Percentiles rank a stretch among this genome's conserved stretches.
Evolutionary conservation across 106 monocot genomes (phyloP).

Genomic region (Apostasia ramifera): DNA sequence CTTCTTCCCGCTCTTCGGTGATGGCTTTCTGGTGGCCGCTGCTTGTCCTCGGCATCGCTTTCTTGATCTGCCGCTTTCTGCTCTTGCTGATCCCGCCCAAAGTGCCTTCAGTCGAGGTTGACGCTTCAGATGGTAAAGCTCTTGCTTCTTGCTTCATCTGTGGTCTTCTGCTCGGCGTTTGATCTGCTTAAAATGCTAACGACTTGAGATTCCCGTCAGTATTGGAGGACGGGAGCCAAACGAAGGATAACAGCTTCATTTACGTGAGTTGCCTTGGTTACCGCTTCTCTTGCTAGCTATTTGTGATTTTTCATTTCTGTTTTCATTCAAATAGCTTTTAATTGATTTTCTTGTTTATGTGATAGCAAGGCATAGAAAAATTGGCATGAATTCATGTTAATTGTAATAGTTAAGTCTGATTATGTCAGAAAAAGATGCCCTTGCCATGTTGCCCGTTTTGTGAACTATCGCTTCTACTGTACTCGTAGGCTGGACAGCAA

Average conservation of each 20-base stretch:
- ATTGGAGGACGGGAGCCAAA: constrained; percentile 62
- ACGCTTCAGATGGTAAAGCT: constrained; percentile 80
- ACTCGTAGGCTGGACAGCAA: too few species aligned
- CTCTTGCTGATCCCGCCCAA: constrained; percentile 94
- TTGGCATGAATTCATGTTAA: too few species aligned
- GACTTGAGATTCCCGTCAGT: constrained; percentile 25
- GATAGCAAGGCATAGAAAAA: neutral
- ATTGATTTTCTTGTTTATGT: neutral
- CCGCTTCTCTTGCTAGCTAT: constrained; percentile 6
- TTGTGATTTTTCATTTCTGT: neutral
- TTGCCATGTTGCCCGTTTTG: too few species aligned
- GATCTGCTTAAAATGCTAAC: constrained; percentile 1
- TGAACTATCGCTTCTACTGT: too few species aligned
- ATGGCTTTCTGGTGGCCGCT: constrained; percentile 96
- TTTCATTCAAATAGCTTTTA: neutral
- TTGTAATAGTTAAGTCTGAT: too few species aligned
- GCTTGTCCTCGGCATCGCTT: constrained; percentile 63
- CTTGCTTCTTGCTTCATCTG: neutral
- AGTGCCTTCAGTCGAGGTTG: constrained; percentile 96
- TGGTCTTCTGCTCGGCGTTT: neutral
- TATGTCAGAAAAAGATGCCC: too few species aligned
- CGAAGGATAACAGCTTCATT: constrained; percentile 93
- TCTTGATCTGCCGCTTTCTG: constrained; percentile 64
- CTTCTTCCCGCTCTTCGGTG: constrained; percentile 5
- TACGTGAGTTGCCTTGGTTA: constrained; percentile 53